A percentile compares a stretch with the other conserved stretches of the same genome.
phyloP scores from a whole-genome alignment of 2,329 filamentous ascomycete genomes.

The Venturia pyrina region DNA sequence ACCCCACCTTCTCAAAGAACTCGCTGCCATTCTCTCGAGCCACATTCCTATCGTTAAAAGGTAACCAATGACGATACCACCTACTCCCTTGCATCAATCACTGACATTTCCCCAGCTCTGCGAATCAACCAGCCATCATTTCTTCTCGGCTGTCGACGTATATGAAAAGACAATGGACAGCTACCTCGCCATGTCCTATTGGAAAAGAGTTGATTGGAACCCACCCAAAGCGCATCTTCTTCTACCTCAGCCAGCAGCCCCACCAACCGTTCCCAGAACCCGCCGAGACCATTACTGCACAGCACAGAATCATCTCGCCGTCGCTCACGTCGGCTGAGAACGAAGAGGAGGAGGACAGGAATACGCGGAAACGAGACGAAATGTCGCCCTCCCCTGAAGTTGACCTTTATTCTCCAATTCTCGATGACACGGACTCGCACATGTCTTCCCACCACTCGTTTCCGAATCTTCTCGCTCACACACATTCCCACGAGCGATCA shows the following conservation, averaged over 20 bases:
- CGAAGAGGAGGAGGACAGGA: slow-evolving; percentile 44
- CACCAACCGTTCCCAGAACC: slow-evolving; percentile 71
- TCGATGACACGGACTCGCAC: slow-evolving; percentile 56
- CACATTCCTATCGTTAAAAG: slow-evolving; percentile 79
- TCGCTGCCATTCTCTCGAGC: slow-evolving; percentile 68
- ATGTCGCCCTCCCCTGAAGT: slow-evolving; percentile 88
- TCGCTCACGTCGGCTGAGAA: slow-evolving; percentile 73
- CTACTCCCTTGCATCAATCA: slow-evolving; percentile 10
- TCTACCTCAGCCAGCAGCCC: slow-evolving; percentile 82
- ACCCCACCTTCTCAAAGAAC: slow-evolving; percentile 88
- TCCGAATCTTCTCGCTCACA: slow-evolving; percentile 17
- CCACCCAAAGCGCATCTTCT: slow-evolving; percentile 91
- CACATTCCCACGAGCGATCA: not conserved
- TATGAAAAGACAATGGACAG: slow-evolving; percentile 75
- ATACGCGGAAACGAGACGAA: slow-evolving; percentile 48
- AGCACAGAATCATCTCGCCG: slow-evolving; percentile 64
- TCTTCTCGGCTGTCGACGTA: slow-evolving; percentile 85
- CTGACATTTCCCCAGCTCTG: slow-evolving; percentile 53
- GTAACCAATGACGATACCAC: slow-evolving; percentile 38
- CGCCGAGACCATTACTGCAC: slow-evolving; percentile 39
- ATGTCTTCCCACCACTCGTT: slow-evolving; percentile 1
- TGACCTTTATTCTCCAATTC: slow-evolving; percentile 77
- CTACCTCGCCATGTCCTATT: slow-evolving; percentile 70
- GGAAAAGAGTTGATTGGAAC: slow-evolving; percentile 88
- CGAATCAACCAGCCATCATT: slow-evolving; percentile 90